Base-by-base conservation (phyloP, 805 yeast species). In the Wickerhamomyces tratensis region DNA sequence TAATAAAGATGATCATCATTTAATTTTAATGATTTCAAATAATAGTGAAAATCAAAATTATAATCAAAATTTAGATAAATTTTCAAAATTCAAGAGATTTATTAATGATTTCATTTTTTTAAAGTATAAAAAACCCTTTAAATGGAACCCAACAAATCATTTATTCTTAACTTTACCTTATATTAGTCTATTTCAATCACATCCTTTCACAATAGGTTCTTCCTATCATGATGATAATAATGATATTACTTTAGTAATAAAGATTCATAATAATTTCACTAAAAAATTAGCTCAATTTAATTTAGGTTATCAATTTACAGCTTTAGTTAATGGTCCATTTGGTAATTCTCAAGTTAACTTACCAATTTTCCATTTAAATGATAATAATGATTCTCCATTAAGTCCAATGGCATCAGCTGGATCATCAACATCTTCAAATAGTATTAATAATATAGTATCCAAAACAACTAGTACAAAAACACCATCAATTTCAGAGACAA, bases 181-280 rank as follows among this genome's bases (percentile, higher is more conserved):
- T 3, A 41, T 55, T 12, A 42, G 39, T 5, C 4, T 44, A 15
- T 45, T 47, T 31, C 54, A 56, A 40, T 45, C 59, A 5, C 59
- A 56, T 35, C 61, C 61, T n/a, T 54, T 56, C 41, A 56, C 59
- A 6, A 53, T 56, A 25, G 53, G 58, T 8, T 49, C 56, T 2
- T 25, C 47, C 1, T 42, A 50, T 9, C 30, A 39, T 13, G 37
- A 35, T 3, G 36, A 43, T 8, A 40, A 39, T 2, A 38, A 43
- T 6, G 10, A 7, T 4, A 27, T 27, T 27, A 12, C 41, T 6
- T 29, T 51, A 6, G 46, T 55, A 26, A 39, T 55, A n/a, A 51
- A 51, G 37, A 47, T 55, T 8, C 46, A 49, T 10, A 33, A 43
- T 3, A 57, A 59, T 0, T 56, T 56, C 39, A 56, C 61, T 3